Evolutionary conservation across 352 stramenopile species (phyloP).

Genomic region (Globisporangium okanoganense): DNA sequence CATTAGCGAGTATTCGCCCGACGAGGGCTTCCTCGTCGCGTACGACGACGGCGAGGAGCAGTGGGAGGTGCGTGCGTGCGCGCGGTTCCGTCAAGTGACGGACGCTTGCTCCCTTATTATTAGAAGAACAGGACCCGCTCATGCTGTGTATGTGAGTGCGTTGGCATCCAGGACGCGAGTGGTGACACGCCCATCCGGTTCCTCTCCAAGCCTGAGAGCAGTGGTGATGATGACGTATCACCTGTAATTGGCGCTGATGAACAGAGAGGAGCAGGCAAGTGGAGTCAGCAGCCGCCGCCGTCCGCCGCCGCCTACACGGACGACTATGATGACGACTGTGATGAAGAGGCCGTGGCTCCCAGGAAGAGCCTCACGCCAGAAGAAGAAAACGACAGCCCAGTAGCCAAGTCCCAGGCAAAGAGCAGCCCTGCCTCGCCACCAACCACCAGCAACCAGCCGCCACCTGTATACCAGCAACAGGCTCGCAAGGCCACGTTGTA

Average conservation of each 20-base stretch:
- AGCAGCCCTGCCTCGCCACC: neutral
- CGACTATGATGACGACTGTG: conserved; percentile 18
- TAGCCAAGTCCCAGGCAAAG: neutral
- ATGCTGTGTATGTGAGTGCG: neutral
- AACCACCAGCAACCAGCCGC: neutral
- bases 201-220: conserved; percentile 7
- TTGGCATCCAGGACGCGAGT: conserved; percentile 1
- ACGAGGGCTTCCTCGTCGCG: conserved; percentile 52
- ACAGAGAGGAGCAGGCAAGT: neutral
- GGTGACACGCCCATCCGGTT: conserved; percentile 21
- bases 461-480: conserved; percentile 1
- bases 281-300: conserved; percentile 9
- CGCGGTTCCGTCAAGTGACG: neutral
- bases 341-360: conserved; percentile 5
- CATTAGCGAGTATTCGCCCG: conserved; percentile 25
- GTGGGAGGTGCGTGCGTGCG: conserved; percentile 41
- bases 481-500: conserved; percentile 17
- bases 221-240: neutral
- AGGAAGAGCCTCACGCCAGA: conserved; percentile 16
- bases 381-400: conserved; percentile 13
- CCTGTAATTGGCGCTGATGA: neutral
- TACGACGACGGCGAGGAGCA: conserved; percentile 79
- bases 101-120: too few relatives aligned
- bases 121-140: neutral
- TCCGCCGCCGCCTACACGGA: conserved; percentile 10